Evolutionary conservation across 2,329 filamentous ascomycete species (phyloP).

Genomic region (Taxawa tesnikishii): DNA sequence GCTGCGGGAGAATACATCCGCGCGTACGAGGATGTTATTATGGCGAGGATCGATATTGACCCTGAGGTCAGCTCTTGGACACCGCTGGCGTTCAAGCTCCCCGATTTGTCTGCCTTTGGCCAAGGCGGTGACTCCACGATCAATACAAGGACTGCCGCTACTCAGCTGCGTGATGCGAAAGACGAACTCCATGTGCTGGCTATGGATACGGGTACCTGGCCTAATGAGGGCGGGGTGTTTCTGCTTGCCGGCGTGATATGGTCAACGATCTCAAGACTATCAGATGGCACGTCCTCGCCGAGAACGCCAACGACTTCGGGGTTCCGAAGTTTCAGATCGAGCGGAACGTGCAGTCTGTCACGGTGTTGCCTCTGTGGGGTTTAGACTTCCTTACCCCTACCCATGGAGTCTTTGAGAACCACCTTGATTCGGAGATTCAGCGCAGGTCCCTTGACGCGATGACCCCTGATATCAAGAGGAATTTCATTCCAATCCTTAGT

Average conservation of each 20-base stretch:
- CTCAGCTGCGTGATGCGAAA: constrained; percentile 31
- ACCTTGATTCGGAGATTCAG: constrained; percentile 39
- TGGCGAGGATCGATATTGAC: constrained; percentile 9
- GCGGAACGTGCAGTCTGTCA: constrained; percentile 41
- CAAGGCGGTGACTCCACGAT: constrained; percentile 29
- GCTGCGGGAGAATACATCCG: constrained; percentile 15
- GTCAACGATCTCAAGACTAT: constrained; percentile 42
- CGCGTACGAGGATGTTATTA: constrained; percentile 8
- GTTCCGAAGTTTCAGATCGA: constrained; percentile 44
- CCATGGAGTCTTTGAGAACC: constrained; percentile 42
- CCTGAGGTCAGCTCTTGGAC: constrained; percentile 9
- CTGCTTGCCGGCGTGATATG: constrained; percentile 42
- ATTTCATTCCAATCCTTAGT: constrained; percentile 42
- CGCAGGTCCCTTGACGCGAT: constrained; percentile 29
- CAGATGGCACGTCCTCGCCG: constrained; percentile 42
- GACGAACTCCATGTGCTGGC: constrained; percentile 40
- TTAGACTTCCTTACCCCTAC: constrained; percentile 40
- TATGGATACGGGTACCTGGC: constrained; percentile 41
- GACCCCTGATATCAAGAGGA: constrained; percentile 34
- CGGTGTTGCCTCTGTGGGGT: constrained; percentile 43
- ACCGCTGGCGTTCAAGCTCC: constrained; percentile 23
- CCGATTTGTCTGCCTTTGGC: constrained; percentile 31
- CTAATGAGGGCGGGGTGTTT: constrained; percentile 43
- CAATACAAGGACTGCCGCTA: constrained; percentile 25
- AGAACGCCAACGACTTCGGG: constrained; percentile 43